Evolutionary conservation across 495 filamentous ascomycete genomes (phyloP), one percentile per base, ranked within the genome.

Genomic region (Apiosordaria backusii): DNA sequence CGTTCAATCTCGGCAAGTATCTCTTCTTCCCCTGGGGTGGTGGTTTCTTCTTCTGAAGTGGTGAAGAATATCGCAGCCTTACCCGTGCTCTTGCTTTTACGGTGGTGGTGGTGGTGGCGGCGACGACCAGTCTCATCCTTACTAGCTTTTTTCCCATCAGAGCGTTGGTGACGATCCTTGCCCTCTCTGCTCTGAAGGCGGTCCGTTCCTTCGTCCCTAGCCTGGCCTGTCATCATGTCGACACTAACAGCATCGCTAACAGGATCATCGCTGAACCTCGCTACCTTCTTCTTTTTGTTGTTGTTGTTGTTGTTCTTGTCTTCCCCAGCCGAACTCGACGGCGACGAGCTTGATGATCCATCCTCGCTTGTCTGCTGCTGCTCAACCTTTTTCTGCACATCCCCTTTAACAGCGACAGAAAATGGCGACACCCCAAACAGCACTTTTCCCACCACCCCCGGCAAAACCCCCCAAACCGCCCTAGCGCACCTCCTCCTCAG

Each of bases 401-500:
- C 59, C 29, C 5, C 64, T 24, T 15, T 61, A 45, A n/a, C 19
- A 45, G 24, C 27, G 45, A 25, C 22, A n/a, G 21, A n/a, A 52
- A 50, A 10, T 53, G 27, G 54, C 16, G 57, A 50, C 57, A 70
- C 62, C 22, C 80, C 82, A 68, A 88, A 86, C 73, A 84, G 87
- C 53, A 83, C 66, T 68, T 76, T 79, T 62, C 75, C 77, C 67
- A 87, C 74, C 67, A 65, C 64, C 29, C 69, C 71, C 65, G 88
- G 87, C 50, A 89, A 68, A 68, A 81, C 78, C 50, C 75, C 76
- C 76, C 80, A 79, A 67, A 88, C 64, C 21, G 80, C 77, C 67
- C 79, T 80, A 74, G 85, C 86, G 75, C 83, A 85, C 74, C 76
- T 81, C 62, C 75, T 76, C 65, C 82, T 79, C 66, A 87, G 72